Evolutionary conservation across 75 land plant species (phyloP), one percentile per base, ranked within the genome.

Genomic region (Cunninghamia lanceolata): DNA sequence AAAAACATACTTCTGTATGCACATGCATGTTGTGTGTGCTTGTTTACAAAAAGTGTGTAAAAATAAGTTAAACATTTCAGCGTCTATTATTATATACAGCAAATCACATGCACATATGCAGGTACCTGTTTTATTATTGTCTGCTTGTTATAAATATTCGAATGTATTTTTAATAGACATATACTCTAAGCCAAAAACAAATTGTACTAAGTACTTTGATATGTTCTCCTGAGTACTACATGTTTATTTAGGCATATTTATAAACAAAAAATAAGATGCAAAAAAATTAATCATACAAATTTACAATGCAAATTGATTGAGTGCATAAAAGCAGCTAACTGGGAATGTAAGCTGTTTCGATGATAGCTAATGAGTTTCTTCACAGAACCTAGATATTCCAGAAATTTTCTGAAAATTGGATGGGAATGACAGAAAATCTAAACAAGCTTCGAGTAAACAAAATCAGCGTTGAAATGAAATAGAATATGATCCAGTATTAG

Each of bases 401-500:
- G 75, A 11, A 32, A 34, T 32, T 34, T 71, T 34, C 15, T 34
- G 15, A 71, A 71, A 34, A 71, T 30, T 2, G 75, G 75, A 71
- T 71, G 35, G 15, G 11, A 73, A 10, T 73, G 75, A 32, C 4
- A 73, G 75, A 30, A 70, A 70, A 13, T 13, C 38, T 34, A 34
- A 73, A 34, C 75, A 70, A 8, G 30, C 34, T 70, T 70, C 32
- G 35, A 70, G 39, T 35, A 28, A 15, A 39, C 9, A 35, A 70
- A 32, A 30, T 89, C 80, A 93, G 54, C 59, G 91, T 85, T 97
- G 98, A 87, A 95, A 98, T 52, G 93, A 91, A 68, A 98, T 89
- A 10, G 99, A 96, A 66, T 96, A 98, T 21, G 95, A 91, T 38
- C 99, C 99, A 40, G 99, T 94, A 74, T 94, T 92, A n/a, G 99